Evolutionary conservation across 768 basidiomycete species (phyloP), one percentile per base, ranked within the genome.

Genomic region (Megacollybia marginata): DNA sequence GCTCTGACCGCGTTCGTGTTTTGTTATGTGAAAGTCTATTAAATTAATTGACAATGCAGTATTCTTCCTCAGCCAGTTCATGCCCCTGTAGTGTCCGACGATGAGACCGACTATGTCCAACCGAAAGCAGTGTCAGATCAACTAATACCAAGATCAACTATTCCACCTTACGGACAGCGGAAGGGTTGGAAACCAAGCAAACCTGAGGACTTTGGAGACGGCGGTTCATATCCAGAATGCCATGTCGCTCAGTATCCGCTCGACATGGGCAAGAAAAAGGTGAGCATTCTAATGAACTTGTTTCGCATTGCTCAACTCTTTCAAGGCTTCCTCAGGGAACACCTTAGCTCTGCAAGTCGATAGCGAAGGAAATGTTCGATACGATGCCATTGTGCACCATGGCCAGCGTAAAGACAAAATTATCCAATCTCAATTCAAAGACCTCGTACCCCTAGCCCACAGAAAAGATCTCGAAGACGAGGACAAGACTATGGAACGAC

Each of bases 341-440:
- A 98, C 96, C 0, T 79, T 99, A 9, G 93, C 96, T 5, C 79
- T 99, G 4, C 94, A 95, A 76, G 95, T 98, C 28, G 95, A 99
- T 61, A 81, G 80, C 52, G 94, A 96, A 65, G 96, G 96, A 43
- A 94, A 92, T 54, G 93, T 98, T 47, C 86, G 91, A 54, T 99
- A 97, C 63, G 94, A 96, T 66, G 94, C 90, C 47, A 97, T 98
- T 57, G 95, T 95, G 9, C 85, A 86, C 53, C 93, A 98, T 67
- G 96, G 96, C 36, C 90, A 96, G 60, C 83, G 91, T 18, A 74
- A 78, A 1, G 92, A 87, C 57, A 90, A 90, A 64, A 69, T 82
- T 48, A 78, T 98, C 10, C 95, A 98, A 62, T 92, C 93, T 0
- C 92, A 94, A 58, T 97, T 96, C 74, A 97, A 96, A 63, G 96